Percentiles rank a stretch among this genome's conserved stretches.
These are phyloP conservation scores for Coffea canephora DNA, from an alignment of 257 asterid genomes.

Conservation along the genomic window DNA sequence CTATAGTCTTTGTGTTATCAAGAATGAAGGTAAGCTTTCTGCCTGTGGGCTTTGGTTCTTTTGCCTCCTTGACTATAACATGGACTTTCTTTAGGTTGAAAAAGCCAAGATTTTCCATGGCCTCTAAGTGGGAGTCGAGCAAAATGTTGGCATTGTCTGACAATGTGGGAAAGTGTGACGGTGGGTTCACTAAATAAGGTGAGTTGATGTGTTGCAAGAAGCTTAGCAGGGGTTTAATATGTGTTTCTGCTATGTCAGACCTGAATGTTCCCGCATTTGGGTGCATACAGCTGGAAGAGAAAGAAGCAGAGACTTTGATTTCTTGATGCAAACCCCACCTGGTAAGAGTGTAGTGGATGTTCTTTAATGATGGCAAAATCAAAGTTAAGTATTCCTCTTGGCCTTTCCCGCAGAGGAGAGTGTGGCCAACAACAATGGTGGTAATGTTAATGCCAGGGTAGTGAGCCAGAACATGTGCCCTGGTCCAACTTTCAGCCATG, in stretches of 20 bases:
- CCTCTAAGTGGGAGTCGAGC: slow-evolving; percentile 34
- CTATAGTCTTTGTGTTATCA: slow-evolving; percentile 20
- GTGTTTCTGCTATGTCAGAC: slow-evolving; percentile 29
- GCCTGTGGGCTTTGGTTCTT: slow-evolving; percentile 31
- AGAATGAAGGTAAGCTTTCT: slow-evolving; percentile 51
- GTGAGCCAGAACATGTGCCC: slow-evolving; percentile 52
- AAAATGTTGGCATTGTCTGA: slow-evolving; percentile 27
- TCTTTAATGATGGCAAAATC: slow-evolving; percentile 58
- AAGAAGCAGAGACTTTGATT: slow-evolving; percentile 53
- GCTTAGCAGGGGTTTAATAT: slow-evolving; percentile 48
- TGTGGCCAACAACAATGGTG: slow-evolving; percentile 56
- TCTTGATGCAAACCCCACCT: slow-evolving; percentile 83
- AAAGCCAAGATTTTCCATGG: slow-evolving; percentile 40
- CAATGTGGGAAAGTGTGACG: slow-evolving; percentile 15
- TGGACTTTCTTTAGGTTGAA: slow-evolving; percentile 24
- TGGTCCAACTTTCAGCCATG: slow-evolving; percentile 73
- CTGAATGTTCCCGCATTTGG: slow-evolving; percentile 26
- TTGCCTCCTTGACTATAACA: slow-evolving; percentile 16
- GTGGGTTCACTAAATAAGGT: slow-evolving; percentile 40
- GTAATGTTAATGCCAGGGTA: slow-evolving; percentile 64
- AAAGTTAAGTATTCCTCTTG: slow-evolving; percentile 28
- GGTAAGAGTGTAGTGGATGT: slow-evolving; percentile 74
- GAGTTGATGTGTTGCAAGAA: slow-evolving; percentile 46
- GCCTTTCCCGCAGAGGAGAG: slow-evolving; percentile 38
- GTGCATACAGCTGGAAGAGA: slow-evolving; percentile 55